Conservation (phyloP, 495 filamentous ascomycete genomes). For the Lasiosphaeria miniovina region DNA sequence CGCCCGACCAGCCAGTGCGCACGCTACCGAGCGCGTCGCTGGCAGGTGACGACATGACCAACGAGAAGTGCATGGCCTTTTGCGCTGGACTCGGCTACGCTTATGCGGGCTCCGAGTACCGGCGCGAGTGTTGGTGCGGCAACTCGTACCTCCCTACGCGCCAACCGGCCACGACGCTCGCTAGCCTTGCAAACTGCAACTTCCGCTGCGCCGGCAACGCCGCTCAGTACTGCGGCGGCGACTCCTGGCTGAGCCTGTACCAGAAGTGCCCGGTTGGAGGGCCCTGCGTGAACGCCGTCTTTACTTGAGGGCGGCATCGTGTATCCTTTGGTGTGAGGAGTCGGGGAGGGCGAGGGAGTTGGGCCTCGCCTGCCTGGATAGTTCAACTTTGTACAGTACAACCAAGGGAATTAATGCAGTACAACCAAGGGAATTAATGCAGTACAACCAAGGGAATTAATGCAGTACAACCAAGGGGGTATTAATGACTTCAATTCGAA, state of each 20-base stretch:
- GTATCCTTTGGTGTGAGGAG: too few relatives aligned
- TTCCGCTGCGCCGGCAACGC: conserved; percentile 39
- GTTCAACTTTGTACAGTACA: too few relatives aligned
- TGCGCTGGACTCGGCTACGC: conserved; percentile 44
- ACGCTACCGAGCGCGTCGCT: conserved; percentile 29
- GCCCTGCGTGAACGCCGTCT: conserved; percentile 24
- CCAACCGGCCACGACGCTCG: conserved; percentile 23
- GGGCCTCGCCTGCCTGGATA: too few relatives aligned
- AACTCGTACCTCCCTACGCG: conserved; percentile 34
- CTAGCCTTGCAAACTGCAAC: conserved; percentile 31
- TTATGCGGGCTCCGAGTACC: conserved; percentile 63
- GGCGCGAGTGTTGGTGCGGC: conserved; percentile 65
- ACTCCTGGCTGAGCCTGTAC: conserved; percentile 32
- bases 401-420: too few relatives aligned
- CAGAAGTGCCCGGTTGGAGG: conserved; percentile 22
- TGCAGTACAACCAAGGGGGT: too few relatives aligned
- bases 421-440: too few relatives aligned
- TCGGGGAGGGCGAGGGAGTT: too few relatives aligned
- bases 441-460: too few relatives aligned
- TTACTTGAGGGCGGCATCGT: conserved; percentile 4
- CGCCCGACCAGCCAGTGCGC: conserved; percentile 27
- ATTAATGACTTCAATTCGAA: too few relatives aligned
- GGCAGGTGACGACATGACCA: conserved; percentile 50
- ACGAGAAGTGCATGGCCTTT: conserved; percentile 54
- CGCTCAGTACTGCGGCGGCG: conserved; percentile 42